phyloP scores from a whole-genome alignment of 2,329 filamentous ascomycete genomes.

The Fusarium lyarnte region DNA sequence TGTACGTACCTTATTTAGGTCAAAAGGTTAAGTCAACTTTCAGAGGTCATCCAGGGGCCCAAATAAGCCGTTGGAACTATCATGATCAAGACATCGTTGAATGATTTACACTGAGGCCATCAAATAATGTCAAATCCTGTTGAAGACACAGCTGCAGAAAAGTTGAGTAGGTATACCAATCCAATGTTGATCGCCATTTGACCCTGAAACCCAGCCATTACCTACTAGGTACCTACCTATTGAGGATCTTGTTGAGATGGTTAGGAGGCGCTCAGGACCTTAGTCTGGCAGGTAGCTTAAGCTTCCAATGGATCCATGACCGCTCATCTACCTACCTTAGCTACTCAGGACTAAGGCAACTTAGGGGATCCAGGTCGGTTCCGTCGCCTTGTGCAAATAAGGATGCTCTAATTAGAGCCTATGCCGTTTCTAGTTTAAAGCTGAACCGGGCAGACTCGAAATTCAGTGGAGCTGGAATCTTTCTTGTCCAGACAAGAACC shows the following conservation, averaged over 20 bases:
- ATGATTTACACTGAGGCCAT: not conserved
- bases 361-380: not conserved
- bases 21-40: constrained; percentile 1
- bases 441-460: not conserved
- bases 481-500: constrained; percentile 17
- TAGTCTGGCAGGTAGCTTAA: not conserved
- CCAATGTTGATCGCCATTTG: constrained; percentile 18
- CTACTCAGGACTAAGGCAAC: not conserved
- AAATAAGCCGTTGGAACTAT: not conserved
- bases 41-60: not conserved
- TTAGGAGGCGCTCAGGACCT: constrained; percentile 29
- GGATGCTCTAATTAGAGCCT: constrained; percentile 18
- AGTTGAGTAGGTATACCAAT: not conserved
- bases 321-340: not conserved
- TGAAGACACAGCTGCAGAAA: not conserved
- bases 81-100: not conserved
- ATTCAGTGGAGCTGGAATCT: not conserved
- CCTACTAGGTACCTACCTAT: not conserved
- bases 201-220: constrained; percentile 6
- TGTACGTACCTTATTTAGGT: too few relatives aligned
- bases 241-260: constrained; percentile 6
- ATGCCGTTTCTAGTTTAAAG: constrained; percentile 7
- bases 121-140: too few relatives aligned
- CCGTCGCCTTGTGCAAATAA: not conserved
- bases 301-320: too few relatives aligned